Evolutionary conservation across 2,329 filamentous ascomycete species (phyloP).

Genomic region (Diaporthe citri): DNA sequence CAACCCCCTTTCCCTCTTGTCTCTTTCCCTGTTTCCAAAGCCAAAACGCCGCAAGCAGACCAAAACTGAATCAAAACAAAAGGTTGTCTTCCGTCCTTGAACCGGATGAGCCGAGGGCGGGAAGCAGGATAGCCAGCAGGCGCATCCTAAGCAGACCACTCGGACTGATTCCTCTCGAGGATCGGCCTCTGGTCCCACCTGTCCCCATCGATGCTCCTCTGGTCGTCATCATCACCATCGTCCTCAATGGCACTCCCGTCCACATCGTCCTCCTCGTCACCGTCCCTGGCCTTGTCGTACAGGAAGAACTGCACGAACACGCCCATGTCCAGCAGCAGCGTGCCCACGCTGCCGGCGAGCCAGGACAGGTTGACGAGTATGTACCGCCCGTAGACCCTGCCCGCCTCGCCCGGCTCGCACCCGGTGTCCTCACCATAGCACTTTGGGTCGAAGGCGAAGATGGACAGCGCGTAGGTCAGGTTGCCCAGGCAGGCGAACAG

Average conservation of each 20-base stretch:
- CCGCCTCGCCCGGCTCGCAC: conserved; percentile 77
- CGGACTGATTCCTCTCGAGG: conserved; percentile 49
- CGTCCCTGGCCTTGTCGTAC: conserved; percentile 68
- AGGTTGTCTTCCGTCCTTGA: no score
- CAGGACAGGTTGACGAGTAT: conserved; percentile 92
- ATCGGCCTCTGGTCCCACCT: conserved; percentile 58
- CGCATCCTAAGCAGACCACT: conserved; percentile 36
- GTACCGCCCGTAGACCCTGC: conserved; percentile 79
- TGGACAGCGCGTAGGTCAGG: conserved; percentile 90
- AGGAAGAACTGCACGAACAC: conserved; percentile 95
- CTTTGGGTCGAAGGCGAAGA: conserved; percentile 87
- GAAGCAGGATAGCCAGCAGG: neutral
- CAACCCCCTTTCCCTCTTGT: neutral
- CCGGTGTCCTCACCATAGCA: conserved; percentile 61
- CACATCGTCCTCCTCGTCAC: conserved; percentile 48
- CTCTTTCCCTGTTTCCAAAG: neutral
- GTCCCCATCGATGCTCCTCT: conserved; percentile 47
- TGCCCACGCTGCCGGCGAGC: conserved; percentile 90
- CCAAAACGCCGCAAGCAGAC: conserved; percentile 14
- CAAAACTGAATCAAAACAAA: neutral
- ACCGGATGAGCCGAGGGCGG: neutral
- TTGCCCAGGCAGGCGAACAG: conserved; percentile 97
- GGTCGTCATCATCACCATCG: conserved; percentile 48
- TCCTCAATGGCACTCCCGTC: conserved; percentile 45
- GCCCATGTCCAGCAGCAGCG: conserved; percentile 83